A percentile compares a stretch with the other conserved stretches of the same genome.
These are phyloP conservation scores for Sugiyamaella neomexicana DNA, from an alignment of 1,139 yeast genomes.

Conservation along the genomic window DNA sequence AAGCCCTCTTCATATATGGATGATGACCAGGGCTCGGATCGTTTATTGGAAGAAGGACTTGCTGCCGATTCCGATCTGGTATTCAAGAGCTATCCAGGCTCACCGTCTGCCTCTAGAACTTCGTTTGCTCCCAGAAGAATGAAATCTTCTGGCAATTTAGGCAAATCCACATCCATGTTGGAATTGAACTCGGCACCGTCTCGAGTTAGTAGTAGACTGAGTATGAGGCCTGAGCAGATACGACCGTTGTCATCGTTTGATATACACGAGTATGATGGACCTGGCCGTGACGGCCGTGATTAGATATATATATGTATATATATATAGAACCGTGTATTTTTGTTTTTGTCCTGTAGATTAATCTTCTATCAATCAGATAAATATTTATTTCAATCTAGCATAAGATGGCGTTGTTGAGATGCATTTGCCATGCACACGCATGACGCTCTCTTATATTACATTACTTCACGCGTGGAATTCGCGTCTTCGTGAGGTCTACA, in stretches of 20 bases:
- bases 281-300: conserved; percentile 4
- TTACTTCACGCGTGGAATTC: conserved; percentile 7
- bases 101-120: conserved; percentile 21
- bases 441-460: neutral
- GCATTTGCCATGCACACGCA: neutral
- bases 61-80: conserved; percentile 11
- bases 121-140: conserved; percentile 18
- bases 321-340: neutral
- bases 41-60: conserved; percentile 24
- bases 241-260: conserved; percentile 22
- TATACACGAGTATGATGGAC: conserved; percentile 11
- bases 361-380: neutral
- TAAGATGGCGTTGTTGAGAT: neutral
- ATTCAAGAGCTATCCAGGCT: conserved; percentile 18
- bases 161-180: conserved; percentile 35
- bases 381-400: neutral
- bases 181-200: conserved; percentile 29
- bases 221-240: conserved; percentile 23
- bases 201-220: conserved; percentile 29
- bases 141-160: conserved; percentile 20
- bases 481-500: neutral
- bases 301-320: neutral
- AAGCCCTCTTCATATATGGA: conserved; percentile 7
- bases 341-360: no score
- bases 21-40: conserved; percentile 7